Conservation (phyloP, 352 stramenopile genomes). For the Globisporangium abappressorium region DNA sequence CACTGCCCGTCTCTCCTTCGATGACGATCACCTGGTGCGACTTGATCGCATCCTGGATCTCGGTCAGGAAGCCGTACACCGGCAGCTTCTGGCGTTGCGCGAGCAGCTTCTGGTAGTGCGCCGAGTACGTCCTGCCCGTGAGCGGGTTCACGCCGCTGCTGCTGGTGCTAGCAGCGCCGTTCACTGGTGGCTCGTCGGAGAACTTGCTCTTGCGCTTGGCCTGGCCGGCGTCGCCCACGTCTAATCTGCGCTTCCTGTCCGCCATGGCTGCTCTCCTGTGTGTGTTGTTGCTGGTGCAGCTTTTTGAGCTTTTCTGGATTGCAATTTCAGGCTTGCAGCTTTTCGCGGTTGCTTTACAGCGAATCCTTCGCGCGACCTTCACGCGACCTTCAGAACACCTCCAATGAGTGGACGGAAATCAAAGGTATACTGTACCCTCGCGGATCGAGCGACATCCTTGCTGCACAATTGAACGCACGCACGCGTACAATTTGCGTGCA, state of each 20-base stretch:
- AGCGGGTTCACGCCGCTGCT: slow-evolving; percentile 83
- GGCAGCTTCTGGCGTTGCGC: slow-evolving; percentile 94
- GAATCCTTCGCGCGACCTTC: slow-evolving; percentile 23
- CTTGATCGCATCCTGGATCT: slow-evolving; percentile 96
- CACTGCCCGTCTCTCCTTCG: slow-evolving; percentile 97
- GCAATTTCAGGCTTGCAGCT: slow-evolving; percentile 13
- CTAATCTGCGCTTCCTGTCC: slow-evolving; percentile 64
- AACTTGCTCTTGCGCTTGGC: slow-evolving; percentile 83
- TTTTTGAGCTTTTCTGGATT: background rate
- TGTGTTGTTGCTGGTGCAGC: background rate
- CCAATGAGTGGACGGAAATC: slow-evolving; percentile 6
- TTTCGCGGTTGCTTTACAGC: slow-evolving; percentile 15
- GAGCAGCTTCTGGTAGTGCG: slow-evolving; percentile 92
- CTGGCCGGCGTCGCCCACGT: slow-evolving; percentile 45
- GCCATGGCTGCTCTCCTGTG: slow-evolving; percentile 30
- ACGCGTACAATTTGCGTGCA: background rate
- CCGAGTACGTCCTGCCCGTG: slow-evolving; percentile 86
- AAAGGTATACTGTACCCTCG: too few relatives aligned
- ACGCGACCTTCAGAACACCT: slow-evolving; percentile 15
- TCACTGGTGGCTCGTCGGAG: slow-evolving; percentile 48
- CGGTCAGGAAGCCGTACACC: slow-evolving; percentile 95
- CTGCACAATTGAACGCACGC: too few relatives aligned
- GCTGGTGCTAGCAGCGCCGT: background rate
- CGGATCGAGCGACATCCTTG: too few relatives aligned
- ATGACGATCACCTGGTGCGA: slow-evolving; percentile 96